Base-by-base conservation (phyloP, 2,329 filamentous ascomycete species). In the Claviceps purpurea region DNA sequence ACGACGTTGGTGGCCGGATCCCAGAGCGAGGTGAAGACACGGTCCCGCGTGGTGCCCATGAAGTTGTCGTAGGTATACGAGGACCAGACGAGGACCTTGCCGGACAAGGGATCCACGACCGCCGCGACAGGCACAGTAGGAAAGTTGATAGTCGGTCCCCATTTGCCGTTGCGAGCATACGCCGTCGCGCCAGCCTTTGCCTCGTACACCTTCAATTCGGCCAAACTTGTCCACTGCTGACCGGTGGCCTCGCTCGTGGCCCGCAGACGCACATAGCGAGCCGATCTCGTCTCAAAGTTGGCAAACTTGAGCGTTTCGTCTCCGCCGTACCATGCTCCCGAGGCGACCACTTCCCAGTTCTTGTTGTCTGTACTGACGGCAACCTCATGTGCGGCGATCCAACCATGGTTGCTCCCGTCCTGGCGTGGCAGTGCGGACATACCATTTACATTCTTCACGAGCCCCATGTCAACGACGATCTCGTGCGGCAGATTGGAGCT, bases 141-240 rank as follows among this genome's bases (percentile, higher is more conserved):
- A 39, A 70, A 63, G 57, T 67, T 59, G 26, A 70, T 54, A 0
- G 67, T 69, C 4, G 58, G 56, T 2, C 64, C 62, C 67, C 67
- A 70, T 49, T 57, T 57, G 7, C 66, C 67, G 7, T 55, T 52
- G 30, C 57, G 56, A 0, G 50, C 51, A 37, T 60, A 58, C n/a
- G 55, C 55, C 2, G 59, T 55, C 49, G 52, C 52, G 34, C 61
- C 62, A 7, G 58, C 51, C 18, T 56, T 56, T 39, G 60, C 56
- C 42, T 58, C 59, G 47, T 62, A 65, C 22, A 67, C 52, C 30
- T 64, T 61, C 22, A 69, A 54, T 45, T 67, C 64, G 4, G 64
- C 59, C 18, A 65, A 58, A 56, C 63, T 66, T 6, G 64, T 62
- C 62, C 61, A 66, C 11, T 54, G 55, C 34, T 61, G 57, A 24